Evolutionary conservation across 352 stramenopile genomes (phyloP).

Genomic region (Plasmopara viticola): DNA sequence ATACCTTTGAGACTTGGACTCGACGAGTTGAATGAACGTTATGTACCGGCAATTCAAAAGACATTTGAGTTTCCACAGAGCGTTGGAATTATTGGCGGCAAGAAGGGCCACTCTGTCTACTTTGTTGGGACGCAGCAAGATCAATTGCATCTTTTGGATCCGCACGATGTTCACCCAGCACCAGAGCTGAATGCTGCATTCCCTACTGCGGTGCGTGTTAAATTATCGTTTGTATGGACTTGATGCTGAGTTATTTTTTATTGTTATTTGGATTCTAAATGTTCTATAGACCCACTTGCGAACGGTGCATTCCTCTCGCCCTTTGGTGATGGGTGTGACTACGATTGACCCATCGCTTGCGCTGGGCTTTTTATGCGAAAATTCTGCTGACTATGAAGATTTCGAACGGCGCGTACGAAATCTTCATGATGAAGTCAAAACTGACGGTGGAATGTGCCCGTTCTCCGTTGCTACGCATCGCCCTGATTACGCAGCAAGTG

Average conservation of each 20-base stretch:
- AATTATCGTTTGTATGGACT: background rate
- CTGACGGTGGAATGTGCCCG: slow-evolving; percentile 42
- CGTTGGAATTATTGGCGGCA: slow-evolving; percentile 92
- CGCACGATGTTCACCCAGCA: slow-evolving; percentile 67
- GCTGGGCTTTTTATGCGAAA: slow-evolving; percentile 89
- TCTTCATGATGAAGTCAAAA: slow-evolving; percentile 37
- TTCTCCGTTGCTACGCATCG: slow-evolving; percentile 54
- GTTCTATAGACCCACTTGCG: slow-evolving; percentile 51
- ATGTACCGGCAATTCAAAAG: slow-evolving; percentile 66
- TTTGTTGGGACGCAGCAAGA: slow-evolving; percentile 90
- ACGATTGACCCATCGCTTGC: slow-evolving; percentile 92
- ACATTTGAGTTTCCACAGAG: slow-evolving; percentile 90
- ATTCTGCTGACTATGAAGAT: slow-evolving; percentile 62
- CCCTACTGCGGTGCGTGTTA: slow-evolving; percentile 51
- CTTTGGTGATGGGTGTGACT: slow-evolving; percentile 75
- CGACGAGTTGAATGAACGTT: slow-evolving; percentile 76
- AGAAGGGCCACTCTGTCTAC: slow-evolving; percentile 92
- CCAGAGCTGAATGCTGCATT: slow-evolving; percentile 68
- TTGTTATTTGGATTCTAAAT: background rate
- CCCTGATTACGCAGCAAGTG: slow-evolving; percentile 52
- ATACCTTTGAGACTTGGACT: slow-evolving; percentile 90
- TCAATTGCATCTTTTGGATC: slow-evolving; percentile 78
- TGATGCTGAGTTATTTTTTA: too few species aligned
- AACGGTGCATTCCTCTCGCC: slow-evolving; percentile 45
- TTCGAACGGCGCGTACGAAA: slow-evolving; percentile 45